Base-by-base conservation (phyloP, 1,139 yeast species). In the Kodamaea alishanica region DNA sequence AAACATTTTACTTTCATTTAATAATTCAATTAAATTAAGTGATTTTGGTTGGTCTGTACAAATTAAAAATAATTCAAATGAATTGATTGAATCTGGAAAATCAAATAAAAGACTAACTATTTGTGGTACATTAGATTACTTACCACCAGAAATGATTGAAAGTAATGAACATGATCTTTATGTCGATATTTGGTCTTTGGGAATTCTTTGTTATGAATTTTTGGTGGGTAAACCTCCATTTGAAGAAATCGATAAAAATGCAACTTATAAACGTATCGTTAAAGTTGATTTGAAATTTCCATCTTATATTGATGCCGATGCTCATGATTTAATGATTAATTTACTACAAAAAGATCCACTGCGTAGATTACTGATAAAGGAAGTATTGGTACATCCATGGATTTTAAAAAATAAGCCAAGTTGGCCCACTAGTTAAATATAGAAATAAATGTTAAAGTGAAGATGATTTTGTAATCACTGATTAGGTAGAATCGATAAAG, bases 11-110 rank as follows among this genome's bases (percentile, higher is more conserved):
- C 65, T 90, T 7, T 86, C 88, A 6, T 73, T 80, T 40, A 78
- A 86, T 54, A 85, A 88, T 49, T 71, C 73, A 28, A 71, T 90
- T 37, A 89, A 88, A 55, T 73, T 92, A 32, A 84, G 96, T 32
- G 98, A 92, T 61, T 92, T 92, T 61, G 98, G 98, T 8, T 92
- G 97, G 97, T 85, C 96, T 42, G 95, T 90, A 0, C 56, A 57
- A 26, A 38, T 38, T 9, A 26, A 27, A 20, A n/a, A 34, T 6
- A 4, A 10, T 8, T 5, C 8, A 28, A 27, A 20, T n/a, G 20
- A 9, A 28, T 44, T 48, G n/a, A 46, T 45, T 24, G 48, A 53
- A n/a, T 25, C 32, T 5, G 46, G 40, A 10, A 39, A 84, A 71
- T 46, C 75, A 78, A 49, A 48, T 10, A 60, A 81, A 46, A 67